A percentile compares a stretch with the other conserved stretches of the same genome.
Evolutionary conservation across 169 alveolate genomes (phyloP).

Genomic region (Perkinsus chesapeaki): DNA sequence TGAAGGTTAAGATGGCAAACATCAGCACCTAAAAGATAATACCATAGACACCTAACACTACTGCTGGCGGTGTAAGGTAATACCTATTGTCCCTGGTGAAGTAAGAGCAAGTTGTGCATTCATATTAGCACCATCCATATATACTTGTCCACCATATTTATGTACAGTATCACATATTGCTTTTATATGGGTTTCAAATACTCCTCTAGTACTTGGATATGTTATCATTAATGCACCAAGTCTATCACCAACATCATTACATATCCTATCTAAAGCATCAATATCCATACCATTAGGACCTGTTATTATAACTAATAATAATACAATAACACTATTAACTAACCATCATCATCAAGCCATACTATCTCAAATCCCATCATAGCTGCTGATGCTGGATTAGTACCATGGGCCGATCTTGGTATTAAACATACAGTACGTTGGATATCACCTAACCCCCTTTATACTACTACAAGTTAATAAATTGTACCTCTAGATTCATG

Average conservation of each 20-base stretch:
- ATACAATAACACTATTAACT: not conserved
- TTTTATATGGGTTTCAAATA: slow-evolving; percentile 59
- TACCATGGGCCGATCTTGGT: slow-evolving; percentile 80
- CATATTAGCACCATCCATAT: slow-evolving; percentile 85
- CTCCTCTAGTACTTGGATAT: slow-evolving; percentile 77
- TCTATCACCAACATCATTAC: slow-evolving; percentile 49
- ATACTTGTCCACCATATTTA: slow-evolving; percentile 71
- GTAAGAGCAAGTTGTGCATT: slow-evolving; percentile 58
- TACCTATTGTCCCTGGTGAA: slow-evolving; percentile 1
- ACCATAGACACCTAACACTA: not conserved
- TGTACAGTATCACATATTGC: slow-evolving; percentile 60
- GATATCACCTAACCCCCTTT: not conserved
- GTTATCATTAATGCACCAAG: slow-evolving; percentile 68
- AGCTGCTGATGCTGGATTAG: slow-evolving; percentile 79
- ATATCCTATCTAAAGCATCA: slow-evolving; percentile 4
- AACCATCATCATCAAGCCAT: slow-evolving; percentile 49
- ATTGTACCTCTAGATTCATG: slow-evolving; percentile 47
- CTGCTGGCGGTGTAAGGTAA: not conserved
- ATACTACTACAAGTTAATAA: slow-evolving; percentile 5
- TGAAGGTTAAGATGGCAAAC: slow-evolving; percentile 82
- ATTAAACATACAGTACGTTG: slow-evolving; percentile 64
- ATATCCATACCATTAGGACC: not conserved
- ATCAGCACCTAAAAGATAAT: slow-evolving; percentile 65
- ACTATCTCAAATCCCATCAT: slow-evolving; percentile 65
- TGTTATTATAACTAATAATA: not conserved